These are phyloP conservation scores for Trypanosomatidae sp. DNA, from an alignment of 208 protist genomes.

Conservation along the genomic window DNA sequence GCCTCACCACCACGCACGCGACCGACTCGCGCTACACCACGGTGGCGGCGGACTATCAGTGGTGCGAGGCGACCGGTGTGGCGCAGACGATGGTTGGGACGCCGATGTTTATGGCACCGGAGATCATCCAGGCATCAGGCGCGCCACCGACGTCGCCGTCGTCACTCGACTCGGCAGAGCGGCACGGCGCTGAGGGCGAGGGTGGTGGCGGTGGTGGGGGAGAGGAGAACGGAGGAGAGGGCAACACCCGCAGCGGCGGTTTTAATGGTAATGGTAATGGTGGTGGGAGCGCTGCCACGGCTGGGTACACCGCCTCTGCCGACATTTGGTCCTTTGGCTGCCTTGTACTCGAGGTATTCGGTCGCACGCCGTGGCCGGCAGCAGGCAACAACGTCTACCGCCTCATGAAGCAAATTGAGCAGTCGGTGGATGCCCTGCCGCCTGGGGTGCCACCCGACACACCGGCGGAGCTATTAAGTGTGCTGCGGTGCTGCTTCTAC, in stretches of 20 bases:
- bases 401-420: conserved; percentile 77
- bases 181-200: too few species aligned
- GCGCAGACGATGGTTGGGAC: conserved; percentile 83
- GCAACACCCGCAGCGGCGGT: too few species aligned
- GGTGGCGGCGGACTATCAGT: conserved; percentile 29
- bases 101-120: conserved; percentile 88
- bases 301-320: conserved; percentile 62
- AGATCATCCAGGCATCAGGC: conserved; percentile 52
- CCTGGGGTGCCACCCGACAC: conserved; percentile 62
- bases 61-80: conserved; percentile 30
- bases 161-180: too few species aligned
- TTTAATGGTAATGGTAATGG: neutral
- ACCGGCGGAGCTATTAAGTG: conserved; percentile 34
- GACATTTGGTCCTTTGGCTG: conserved; percentile 90
- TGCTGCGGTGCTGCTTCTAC: conserved; percentile 66
- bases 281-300: neutral
- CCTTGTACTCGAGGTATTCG: conserved; percentile 79
- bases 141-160: conserved; percentile 1
- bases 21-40: conserved; percentile 26
- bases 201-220: too few species aligned
- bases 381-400: conserved; percentile 46
- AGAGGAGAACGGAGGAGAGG: too few species aligned
- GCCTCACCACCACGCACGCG: conserved; percentile 14
- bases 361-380: conserved; percentile 61
- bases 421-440: conserved; percentile 48